Conservation (phyloP, 306 rosid species). For the Dalbergia cochinchinensis region DNA sequence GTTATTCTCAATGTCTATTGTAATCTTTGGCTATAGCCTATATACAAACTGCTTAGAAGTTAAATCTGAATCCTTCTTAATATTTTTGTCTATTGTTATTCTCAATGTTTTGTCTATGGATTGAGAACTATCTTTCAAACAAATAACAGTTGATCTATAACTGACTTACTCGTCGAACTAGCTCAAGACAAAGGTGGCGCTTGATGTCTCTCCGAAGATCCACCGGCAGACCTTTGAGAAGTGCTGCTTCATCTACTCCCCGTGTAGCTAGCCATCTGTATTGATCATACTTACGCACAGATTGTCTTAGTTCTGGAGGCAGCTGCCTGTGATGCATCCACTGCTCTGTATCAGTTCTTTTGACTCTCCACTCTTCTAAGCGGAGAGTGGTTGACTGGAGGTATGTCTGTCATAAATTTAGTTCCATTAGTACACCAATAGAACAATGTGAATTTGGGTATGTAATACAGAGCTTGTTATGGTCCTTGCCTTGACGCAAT, state of each 20-base stretch:
- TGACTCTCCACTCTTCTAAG: slow-evolving; percentile 88
- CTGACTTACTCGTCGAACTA: slow-evolving; percentile 73
- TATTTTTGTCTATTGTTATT: no score
- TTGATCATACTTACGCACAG: slow-evolving; percentile 75
- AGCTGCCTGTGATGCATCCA: slow-evolving; percentile 92
- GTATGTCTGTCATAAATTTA: slow-evolving; percentile 59
- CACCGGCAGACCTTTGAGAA: slow-evolving; percentile 69
- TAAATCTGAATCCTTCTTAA: not conserved
- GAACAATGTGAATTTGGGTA: not conserved
- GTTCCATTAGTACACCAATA: slow-evolving; percentile 1
- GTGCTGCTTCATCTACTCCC: slow-evolving; percentile 80
- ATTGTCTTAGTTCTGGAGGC: slow-evolving; percentile 69
- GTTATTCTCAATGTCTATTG: no score
- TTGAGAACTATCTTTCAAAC: slow-evolving; percentile 1
- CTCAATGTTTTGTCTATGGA: not conserved
- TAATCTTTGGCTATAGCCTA: no score
- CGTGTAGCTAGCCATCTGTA: slow-evolving; percentile 86
- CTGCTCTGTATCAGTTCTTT: slow-evolving; percentile 81
- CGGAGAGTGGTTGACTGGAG: slow-evolving; percentile 79
- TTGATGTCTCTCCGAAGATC: slow-evolving; percentile 86
- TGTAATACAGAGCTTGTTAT: not conserved
- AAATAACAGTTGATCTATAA: not conserved
- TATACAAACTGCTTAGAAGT: no score
- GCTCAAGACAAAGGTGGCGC: slow-evolving; percentile 88
- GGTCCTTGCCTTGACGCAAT: slow-evolving; percentile 4